A percentile compares a stretch with the other conserved stretches of the same genome.
These are phyloP conservation scores for Lactarius vividus DNA, from an alignment of 768 basidiomycete genomes.

Conservation along the genomic window DNA sequence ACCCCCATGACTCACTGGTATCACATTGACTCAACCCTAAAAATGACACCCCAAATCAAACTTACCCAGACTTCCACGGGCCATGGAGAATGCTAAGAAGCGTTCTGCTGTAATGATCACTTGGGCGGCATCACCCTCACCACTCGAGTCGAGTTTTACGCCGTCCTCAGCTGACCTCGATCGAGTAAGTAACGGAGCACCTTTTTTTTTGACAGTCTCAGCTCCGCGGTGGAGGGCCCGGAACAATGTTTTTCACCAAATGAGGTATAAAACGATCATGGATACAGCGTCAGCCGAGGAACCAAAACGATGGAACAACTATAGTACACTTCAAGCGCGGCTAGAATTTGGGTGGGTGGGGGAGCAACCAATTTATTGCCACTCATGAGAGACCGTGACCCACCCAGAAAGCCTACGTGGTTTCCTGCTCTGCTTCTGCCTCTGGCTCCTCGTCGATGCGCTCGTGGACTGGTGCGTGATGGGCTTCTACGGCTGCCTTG, in stretches of 20 bases:
- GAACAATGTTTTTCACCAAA: slow-evolving; percentile 10
- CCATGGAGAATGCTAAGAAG: background rate
- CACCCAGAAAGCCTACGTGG: slow-evolving; percentile 7
- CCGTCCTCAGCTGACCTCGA: background rate
- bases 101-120: background rate
- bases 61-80: background rate
- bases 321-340: slow-evolving; percentile 24
- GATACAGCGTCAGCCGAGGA: slow-evolving; percentile 16
- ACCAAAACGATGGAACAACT: slow-evolving; percentile 10
- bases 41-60: background rate
- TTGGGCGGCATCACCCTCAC: background rate
- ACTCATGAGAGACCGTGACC: background rate
- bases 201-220: background rate
- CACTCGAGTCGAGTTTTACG: background rate
- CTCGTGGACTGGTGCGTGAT: slow-evolving; percentile 50
- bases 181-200: background rate
- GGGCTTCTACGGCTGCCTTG: slow-evolving; percentile 53
- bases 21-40: background rate
- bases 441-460: slow-evolving; percentile 68
- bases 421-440: slow-evolving; percentile 57
- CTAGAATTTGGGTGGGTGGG: background rate
- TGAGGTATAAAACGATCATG: slow-evolving; percentile 13
- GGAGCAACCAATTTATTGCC: background rate
- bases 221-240: slow-evolving; percentile 5
- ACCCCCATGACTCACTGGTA: background rate